Evolutionary conservation across 257 asterid species (phyloP), one percentile per base, ranked within the genome.

Genomic region (Eucommia ulmoides): DNA sequence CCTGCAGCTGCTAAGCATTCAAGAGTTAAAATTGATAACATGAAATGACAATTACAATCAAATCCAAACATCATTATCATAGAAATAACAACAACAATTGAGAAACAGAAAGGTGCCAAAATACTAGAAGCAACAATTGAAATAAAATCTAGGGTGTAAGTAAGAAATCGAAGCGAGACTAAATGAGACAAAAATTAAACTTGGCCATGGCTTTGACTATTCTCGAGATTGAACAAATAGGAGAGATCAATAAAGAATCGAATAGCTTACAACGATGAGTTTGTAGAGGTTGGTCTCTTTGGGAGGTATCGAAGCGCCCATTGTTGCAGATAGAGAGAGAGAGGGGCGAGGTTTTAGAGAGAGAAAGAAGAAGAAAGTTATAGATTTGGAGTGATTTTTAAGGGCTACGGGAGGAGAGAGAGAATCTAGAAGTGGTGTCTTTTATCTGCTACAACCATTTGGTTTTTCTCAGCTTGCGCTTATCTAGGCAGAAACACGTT

Each of bases 261-360:
- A 41, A 74, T 18, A 55, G 69, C 96, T 81, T 72, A 91, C 99
- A 26, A 86, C 99, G 82, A 91, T 86, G 84, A 83, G 78, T 50
- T 91, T 91, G 64, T 86, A 91, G 77, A 91, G 97, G 83, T 91
- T 91, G 63, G 93, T 84, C 84, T 91, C 99, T 73, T 79, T 91
- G 17, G 96, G 73, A 72, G 99, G 99, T 65, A 91, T 95, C 55
- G 96, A 70, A 55, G 82, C 79, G 44, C 98, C 98, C 97, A 89
- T 89, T 69, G 61, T 50, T 44, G 41, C 48, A 45, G 52, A 59
- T 46, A 63, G 41, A 26, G 24, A 54, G 59, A 42, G 48, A 18
- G 38, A 26, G 6, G 16, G 50, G 16, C 21, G 46, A 11, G 58
- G 33, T 62, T 58, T 58, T 51, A 2, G 64, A 58, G 22, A 54